phyloP scores from a whole-genome alignment of 2,329 filamentous ascomycete species.

The Ophiostoma piceae region DNA sequence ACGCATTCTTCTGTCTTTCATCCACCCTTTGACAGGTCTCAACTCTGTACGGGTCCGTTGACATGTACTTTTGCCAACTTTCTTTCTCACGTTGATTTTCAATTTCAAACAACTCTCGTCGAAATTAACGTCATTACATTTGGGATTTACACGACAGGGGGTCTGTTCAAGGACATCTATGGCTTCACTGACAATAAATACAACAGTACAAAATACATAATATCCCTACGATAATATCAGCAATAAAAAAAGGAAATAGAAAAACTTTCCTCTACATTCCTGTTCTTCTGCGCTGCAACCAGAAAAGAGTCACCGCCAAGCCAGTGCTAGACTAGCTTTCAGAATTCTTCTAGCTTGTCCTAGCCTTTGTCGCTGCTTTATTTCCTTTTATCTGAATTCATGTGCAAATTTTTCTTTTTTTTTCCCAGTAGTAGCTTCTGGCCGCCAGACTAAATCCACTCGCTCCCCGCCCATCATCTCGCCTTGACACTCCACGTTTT shows the following conservation, averaged over 20 bases:
- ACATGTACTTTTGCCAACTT: neutral
- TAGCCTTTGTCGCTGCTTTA: neutral
- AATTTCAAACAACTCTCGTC: neutral
- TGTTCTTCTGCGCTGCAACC: neutral
- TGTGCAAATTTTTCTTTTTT: neutral
- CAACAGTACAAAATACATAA: neutral
- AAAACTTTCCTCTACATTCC: neutral
- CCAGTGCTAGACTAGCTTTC: neutral
- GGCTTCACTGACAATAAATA: neutral
- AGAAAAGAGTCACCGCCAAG: neutral
- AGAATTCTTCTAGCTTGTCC: neutral
- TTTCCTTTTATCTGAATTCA: neutral
- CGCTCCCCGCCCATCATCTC: neutral
- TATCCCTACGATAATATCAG: neutral
- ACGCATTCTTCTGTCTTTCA: neutral
- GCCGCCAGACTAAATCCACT: neutral
- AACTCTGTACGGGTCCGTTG: no score
- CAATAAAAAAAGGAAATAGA: neutral
- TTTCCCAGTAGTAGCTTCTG: neutral
- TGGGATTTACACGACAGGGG: neutral
- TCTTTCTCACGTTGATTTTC: neutral
- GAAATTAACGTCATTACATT: conserved; percentile 1
- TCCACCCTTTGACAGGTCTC: neutral
- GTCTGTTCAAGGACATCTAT: neutral
- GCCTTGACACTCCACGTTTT: neutral